These are phyloP conservation scores for Brassica incana DNA, from an alignment of 345 rosid species.

Conservation along the genomic window DNA sequence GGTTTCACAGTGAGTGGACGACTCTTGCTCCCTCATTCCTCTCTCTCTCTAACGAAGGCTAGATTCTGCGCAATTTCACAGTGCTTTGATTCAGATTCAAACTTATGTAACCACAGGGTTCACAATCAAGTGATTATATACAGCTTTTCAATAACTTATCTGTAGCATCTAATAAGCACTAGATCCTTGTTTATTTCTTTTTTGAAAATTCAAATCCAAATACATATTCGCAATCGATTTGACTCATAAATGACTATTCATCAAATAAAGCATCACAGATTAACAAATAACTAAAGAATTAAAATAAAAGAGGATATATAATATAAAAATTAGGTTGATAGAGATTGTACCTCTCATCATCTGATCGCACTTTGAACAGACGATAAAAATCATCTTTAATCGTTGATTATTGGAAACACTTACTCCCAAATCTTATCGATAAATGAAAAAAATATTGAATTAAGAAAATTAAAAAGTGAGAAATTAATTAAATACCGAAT, in stretches of 20 bases:
- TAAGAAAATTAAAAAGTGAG: too few species aligned
- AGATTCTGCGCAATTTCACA: not conserved
- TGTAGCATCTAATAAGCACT: not conserved
- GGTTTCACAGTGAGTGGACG: conserved; percentile 40
- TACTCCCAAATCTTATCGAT: not conserved
- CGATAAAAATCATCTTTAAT: not conserved
- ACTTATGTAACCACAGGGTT: conserved; percentile 1
- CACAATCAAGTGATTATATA: conserved; percentile 13
- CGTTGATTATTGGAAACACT: not conserved
- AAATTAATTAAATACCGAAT: not conserved
- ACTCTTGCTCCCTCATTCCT: conserved; percentile 57
- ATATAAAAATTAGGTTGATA: conserved; percentile 5
- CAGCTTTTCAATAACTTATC: not conserved
- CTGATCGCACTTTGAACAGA: conserved; percentile 44
- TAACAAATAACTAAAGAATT: not conserved
- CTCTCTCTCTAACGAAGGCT: conserved; percentile 36
- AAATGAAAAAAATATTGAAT: not conserved
- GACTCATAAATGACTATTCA: conserved; percentile 13
- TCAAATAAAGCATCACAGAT: conserved; percentile 6
- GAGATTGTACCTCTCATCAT: conserved; percentile 72
- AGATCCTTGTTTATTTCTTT: not conserved
- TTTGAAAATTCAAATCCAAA: too few species aligned
- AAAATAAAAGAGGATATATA: not conserved
- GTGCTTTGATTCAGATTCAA: conserved; percentile 2
- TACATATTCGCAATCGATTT: not conserved